Conservation (phyloP, 352 stramenopile genomes). For the Blastocystis sp. region DNA sequence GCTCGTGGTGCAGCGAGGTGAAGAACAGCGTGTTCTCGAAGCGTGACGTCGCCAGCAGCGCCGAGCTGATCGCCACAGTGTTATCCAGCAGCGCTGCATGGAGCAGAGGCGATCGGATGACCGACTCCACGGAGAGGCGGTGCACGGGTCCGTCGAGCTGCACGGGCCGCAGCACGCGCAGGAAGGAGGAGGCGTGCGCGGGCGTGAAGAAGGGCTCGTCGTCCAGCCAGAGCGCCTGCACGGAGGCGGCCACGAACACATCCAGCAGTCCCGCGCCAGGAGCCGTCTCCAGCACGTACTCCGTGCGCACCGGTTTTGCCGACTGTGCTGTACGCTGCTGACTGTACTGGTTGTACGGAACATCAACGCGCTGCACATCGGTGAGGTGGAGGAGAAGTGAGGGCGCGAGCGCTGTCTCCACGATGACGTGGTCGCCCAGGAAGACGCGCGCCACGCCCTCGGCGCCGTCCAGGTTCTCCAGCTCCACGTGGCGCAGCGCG, state of each 20-base stretch:
- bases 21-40: not conserved
- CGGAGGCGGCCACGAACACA: not conserved
- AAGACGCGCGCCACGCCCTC: not conserved
- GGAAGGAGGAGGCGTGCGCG: not conserved
- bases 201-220: not conserved
- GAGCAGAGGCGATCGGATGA: not conserved
- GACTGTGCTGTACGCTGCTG: not conserved
- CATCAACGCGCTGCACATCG: not conserved
- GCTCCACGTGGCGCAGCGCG: not conserved
- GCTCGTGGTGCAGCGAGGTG: not conserved
- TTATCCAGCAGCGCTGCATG: not conserved
- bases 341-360: not conserved
- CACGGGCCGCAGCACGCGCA: not conserved
- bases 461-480: slow-evolving; percentile 11
- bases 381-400: not conserved
- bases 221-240: not conserved
- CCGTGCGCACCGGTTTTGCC: too few species aligned
- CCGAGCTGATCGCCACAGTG: not conserved
- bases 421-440: not conserved
- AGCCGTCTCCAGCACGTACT: not conserved
- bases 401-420: not conserved
- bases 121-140: not conserved
- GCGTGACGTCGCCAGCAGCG: not conserved
- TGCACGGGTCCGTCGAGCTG: not conserved
- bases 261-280: not conserved